Percentiles rank a stretch among this genome's conserved stretches.
phyloP scores from a whole-genome alignment of 2,329 filamentous ascomycete genomes.

The Neospermospora avenae region DNA sequence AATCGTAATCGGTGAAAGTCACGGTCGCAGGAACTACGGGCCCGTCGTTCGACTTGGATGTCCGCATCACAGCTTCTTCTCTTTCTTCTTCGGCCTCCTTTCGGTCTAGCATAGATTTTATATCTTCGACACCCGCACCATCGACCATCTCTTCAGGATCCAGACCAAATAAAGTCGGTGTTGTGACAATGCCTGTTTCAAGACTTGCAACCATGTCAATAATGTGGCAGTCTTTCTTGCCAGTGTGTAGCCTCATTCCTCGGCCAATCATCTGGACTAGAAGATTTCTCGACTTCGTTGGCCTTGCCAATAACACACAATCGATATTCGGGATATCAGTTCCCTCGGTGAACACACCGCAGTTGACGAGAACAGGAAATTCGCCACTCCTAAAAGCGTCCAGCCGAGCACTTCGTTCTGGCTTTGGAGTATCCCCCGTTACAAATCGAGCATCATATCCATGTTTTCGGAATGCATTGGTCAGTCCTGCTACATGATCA shows the following conservation, averaged over 20 bases:
- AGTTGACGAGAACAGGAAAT: constrained; percentile 89
- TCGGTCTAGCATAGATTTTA: constrained; percentile 53
- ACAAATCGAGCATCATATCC: constrained; percentile 83
- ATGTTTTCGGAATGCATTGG: constrained; percentile 68
- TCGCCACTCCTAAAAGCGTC: constrained; percentile 72
- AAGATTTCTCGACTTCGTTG: constrained; percentile 88
- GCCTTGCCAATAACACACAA: constrained; percentile 82
- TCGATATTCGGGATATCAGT: constrained; percentile 98
- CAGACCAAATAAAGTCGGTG: constrained; percentile 88
- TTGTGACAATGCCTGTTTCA: constrained; percentile 80
- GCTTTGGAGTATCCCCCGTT: constrained; percentile 73
- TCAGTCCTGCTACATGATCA: constrained; percentile 73
- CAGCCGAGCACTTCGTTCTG: constrained; percentile 66
- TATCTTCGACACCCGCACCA: constrained; percentile 58
- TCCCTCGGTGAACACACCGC: constrained; percentile 93
- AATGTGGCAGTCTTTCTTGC: constrained; percentile 85
- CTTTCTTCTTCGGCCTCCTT: constrained; percentile 43
- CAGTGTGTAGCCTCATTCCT: constrained; percentile 78
- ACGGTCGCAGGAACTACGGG: constrained; percentile 15
- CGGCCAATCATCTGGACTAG: constrained; percentile 97
- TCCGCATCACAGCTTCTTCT: constrained; percentile 8
- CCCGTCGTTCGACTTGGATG: neutral
- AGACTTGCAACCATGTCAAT: constrained; percentile 94
- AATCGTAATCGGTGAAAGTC: constrained; percentile 86
- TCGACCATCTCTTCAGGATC: constrained; percentile 77